Base-by-base conservation (phyloP, 2,329 filamentous ascomycete genomes). In the Sporothrix phasma region DNA sequence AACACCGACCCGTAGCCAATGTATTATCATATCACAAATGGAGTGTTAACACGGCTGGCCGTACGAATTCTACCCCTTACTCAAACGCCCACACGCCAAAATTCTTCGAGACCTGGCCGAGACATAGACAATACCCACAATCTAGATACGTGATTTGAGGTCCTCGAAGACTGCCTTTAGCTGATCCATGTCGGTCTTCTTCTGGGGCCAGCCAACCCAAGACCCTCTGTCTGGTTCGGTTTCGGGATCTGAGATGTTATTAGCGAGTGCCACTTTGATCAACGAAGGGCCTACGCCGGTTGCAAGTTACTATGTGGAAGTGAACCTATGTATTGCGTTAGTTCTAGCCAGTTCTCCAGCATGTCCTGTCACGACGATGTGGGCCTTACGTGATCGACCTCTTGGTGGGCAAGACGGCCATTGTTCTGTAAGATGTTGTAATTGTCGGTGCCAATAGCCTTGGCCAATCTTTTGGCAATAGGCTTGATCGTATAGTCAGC, bases 391-490 rank as follows among this genome's bases (percentile, higher is more conserved):
- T 99, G 94, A 69, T 91, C 88, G 67, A 99, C 93, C 68, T 88
- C 81, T 78, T 97, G 94, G 76, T 99, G 94, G 19, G 94, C 94
- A 71, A 93, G 84, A 24, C 84, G 81, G 61, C 94, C 94, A 73
- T 99, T 99, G 79, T 99, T 99, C 79, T 99, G 94, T 66, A 99
- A 79, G 58, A 99, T 84, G 73, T 99, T 99, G 81, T 91, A 99
- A 75, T 97, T 84, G 61, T 80, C 79, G 3, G 88, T 87, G 43
- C 90, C 90, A 3, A 84, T 86, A 31, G 92, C 93, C 22, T 80
- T 76, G 58, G 88, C 92, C 56, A 99, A 84, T 76, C 89, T 93
- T 83, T 96, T 97, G 56, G 90, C 88, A 17, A 95, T 85, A 49
- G 90, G 88, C 81, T 88, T 64, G 53, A 2, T 6, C 2, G 17